Evolutionary conservation across 2,329 filamentous ascomycete genomes (phyloP), one percentile per base, ranked within the genome.

Genomic region (Colletotrichum kahawae): DNA sequence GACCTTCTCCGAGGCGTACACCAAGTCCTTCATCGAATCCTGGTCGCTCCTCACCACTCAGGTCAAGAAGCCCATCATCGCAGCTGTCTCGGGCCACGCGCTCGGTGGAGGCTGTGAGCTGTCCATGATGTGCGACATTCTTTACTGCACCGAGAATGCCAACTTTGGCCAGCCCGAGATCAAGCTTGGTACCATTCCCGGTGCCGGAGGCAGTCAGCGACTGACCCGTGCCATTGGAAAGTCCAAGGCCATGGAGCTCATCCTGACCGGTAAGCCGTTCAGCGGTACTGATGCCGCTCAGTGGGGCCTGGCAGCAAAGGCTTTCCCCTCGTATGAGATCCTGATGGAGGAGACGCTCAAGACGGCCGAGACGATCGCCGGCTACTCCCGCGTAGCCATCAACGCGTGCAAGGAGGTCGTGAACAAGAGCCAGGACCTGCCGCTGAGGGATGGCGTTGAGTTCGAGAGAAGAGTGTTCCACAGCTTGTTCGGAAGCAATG

Each of bases 101-200:
- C 91, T 99, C 2, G 97, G 97, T 31, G 97, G 97, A 68, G 97
- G 97, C 62, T 99, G 97, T 83, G 97, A 99, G 88, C 91, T 99
- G 16, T 96, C 97, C 65, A 94, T 99, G 89, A 99, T 98, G 97
- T 95, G 94, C 82, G 97, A 99, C 83, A 93, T 98, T 79, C 86
- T 99, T 75, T 98, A 98, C 89, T 97, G 95, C 86, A 96, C 94
- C 3, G 90, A 93, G 66, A 91, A 86, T 18, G 96, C 97, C 78
- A 97, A 95, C 80, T 98, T 99, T 82, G 97, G 97, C 14, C 97
- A 98, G 87, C 97, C 97, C 1, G 97, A 99, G 88, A 95, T 99
- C 87, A 98, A 97, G 87, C 90, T 99, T 4, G 97, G 97, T 31
- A 94, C 94, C 3, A 95, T 98, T 71, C 97, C 97, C 1, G 97